Evolutionary conservation across 345 rosid genomes (phyloP).

Genomic region (Lepidium didymum): DNA sequence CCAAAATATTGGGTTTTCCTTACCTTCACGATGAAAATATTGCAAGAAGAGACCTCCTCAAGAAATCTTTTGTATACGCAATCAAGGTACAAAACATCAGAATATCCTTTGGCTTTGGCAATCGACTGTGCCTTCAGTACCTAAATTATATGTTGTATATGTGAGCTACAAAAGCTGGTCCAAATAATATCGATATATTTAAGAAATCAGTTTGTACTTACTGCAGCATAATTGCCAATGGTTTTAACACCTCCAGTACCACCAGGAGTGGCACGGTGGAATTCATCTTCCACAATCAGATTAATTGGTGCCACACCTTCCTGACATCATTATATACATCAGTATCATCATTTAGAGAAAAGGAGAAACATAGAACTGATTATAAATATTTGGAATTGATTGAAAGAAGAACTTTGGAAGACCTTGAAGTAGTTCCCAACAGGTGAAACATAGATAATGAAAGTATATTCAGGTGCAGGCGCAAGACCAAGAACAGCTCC

Average conservation of each 20-base stretch:
- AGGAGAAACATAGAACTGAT: not conserved
- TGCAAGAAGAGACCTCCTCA: conserved; percentile 34
- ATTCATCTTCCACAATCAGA: conserved; percentile 27
- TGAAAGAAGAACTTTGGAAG: not conserved
- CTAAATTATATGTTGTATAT: not conserved
- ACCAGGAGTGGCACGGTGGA: conserved; percentile 88
- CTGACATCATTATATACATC: conserved; percentile 31
- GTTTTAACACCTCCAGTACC: conserved; percentile 96
- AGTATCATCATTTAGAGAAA: not conserved
- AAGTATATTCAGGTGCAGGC: conserved; percentile 94
- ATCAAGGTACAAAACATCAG: conserved; percentile 33
- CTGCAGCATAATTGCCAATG: conserved; percentile 93
- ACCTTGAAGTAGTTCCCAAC: conserved; percentile 98
- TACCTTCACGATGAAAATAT: conserved; percentile 33
- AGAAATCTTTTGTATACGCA: conserved; percentile 26
- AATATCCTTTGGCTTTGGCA: conserved; percentile 31
- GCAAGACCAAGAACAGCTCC: conserved; percentile 99
- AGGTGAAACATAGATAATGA: conserved; percentile 84
- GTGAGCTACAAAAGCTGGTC: not conserved
- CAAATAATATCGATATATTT: not conserved
- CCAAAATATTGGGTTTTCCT: not conserved
- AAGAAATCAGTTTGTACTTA: conserved; percentile 25
- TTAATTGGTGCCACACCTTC: conserved; percentile 66
- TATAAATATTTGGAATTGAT: not conserved
- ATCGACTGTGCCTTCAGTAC: conserved; percentile 30